Percentiles rank a stretch among this genome's conserved stretches.
Evolutionary conservation across 768 basidiomycete genomes (phyloP).

Genomic region (Suillus subalutaceus): DNA sequence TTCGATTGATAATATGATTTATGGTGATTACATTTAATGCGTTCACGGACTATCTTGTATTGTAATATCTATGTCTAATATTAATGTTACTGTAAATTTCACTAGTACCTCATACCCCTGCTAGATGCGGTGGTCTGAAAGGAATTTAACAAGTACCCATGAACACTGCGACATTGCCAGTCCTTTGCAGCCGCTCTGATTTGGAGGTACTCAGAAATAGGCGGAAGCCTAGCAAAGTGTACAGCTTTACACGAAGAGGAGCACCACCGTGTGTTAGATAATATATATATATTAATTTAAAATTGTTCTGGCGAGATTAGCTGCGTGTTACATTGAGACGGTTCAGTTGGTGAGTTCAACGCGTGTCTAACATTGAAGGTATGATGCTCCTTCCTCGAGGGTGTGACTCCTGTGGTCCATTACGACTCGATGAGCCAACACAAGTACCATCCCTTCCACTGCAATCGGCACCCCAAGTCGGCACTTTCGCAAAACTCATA

Average conservation of each 20-base stretch:
- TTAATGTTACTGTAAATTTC: background rate
- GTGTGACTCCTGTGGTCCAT: background rate
- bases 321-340: background rate
- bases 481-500: no score
- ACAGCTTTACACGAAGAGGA: no score
- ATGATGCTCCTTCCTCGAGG: background rate
- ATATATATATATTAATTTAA: no score
- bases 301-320: no score
- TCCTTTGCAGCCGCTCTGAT: no score
- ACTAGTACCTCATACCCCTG: background rate
- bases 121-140: background rate
- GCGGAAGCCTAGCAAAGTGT: no score
- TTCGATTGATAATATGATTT: background rate
- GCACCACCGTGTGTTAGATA: no score
- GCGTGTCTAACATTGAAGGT: background rate
- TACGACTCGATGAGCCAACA: background rate
- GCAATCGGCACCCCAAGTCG: no score
- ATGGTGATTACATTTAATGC: background rate
- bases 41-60: background rate
- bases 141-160: background rate
- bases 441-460: background rate
- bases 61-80: background rate
- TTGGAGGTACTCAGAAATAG: no score
- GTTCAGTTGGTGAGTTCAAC: background rate
- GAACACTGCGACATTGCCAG: no score